Conservation (phyloP, 129 eudicot genomes). For the Pseudognaphalium luteoalbum region DNA sequence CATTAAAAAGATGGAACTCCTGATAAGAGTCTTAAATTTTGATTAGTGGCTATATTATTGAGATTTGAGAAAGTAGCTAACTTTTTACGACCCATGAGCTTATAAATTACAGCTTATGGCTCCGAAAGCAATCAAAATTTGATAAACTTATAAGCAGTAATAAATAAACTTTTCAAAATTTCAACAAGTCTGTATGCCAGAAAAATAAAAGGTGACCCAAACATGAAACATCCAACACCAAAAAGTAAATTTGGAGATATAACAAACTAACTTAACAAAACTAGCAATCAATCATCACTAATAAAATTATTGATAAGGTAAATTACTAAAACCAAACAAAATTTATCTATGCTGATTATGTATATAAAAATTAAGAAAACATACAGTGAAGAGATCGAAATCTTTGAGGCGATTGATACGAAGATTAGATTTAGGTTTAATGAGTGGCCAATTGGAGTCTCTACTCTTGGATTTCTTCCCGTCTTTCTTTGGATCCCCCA, state of each 20-base stretch:
- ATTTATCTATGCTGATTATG: neutral
- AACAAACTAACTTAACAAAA: neutral
- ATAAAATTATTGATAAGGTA: neutral
- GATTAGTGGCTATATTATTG: too few relatives aligned
- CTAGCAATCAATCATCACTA: neutral
- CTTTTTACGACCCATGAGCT: too few relatives aligned
- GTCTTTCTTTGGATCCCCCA: constrained; percentile 48
- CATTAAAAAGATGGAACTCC: neutral
- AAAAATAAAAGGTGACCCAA: neutral
- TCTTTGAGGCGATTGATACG: constrained; percentile 62
- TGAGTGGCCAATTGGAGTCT: constrained; percentile 60
- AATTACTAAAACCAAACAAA: neutral
- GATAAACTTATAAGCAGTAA: neutral
- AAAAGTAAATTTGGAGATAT: neutral
- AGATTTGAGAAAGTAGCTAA: neutral
- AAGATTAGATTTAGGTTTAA: constrained; percentile 60
- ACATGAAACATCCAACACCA: neutral
- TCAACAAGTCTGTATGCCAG: neutral
- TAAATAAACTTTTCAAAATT: neutral
- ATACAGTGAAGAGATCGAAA: constrained; percentile 75
- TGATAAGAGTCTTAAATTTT: too few relatives aligned
- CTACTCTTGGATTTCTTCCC: constrained; percentile 40
- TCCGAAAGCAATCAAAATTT: neutral
- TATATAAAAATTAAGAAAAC: constrained; percentile 1
- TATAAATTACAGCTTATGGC: too few relatives aligned